phyloP scores from a whole-genome alignment of 331 rosid genomes.

The Saraca asoca region DNA sequence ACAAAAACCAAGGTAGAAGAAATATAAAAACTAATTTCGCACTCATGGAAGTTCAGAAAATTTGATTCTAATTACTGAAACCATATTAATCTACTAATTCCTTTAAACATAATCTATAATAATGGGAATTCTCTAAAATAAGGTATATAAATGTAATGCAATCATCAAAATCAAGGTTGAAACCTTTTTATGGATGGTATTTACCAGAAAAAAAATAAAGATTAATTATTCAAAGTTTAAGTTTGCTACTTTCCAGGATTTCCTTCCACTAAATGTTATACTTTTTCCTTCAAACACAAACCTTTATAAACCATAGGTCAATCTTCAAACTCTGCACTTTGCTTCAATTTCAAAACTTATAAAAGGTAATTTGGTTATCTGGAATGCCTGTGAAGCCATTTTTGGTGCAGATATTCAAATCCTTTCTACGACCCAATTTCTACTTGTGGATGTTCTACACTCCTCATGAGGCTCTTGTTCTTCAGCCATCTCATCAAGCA shows the following conservation, averaged over 20 bases:
- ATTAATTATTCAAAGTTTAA: not conserved
- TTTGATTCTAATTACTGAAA: not conserved
- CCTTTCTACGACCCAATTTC: slow-evolving; percentile 25
- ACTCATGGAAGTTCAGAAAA: not conserved
- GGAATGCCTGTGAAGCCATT: slow-evolving; percentile 7
- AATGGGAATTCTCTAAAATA: not conserved
- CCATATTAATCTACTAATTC: not conserved
- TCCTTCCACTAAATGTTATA: not conserved
- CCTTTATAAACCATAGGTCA: not conserved
- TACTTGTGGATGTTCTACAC: slow-evolving; percentile 6
- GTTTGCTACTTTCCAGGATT: not conserved
- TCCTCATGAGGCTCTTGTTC: slow-evolving; percentile 42
- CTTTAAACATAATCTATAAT: not conserved
- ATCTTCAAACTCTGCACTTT: not conserved
- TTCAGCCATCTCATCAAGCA: slow-evolving; percentile 51
- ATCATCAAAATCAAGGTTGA: not conserved
- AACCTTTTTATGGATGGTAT: not conserved
- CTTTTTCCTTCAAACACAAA: not conserved
- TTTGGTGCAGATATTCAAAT: not conserved
- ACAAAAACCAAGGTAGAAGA: not conserved
- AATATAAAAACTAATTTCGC: not conserved
- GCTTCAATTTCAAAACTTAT: not conserved
- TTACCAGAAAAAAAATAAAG: not conserved
- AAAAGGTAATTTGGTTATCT: not conserved
- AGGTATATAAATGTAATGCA: not conserved